These are phyloP conservation scores for Acorus calamus DNA, from an alignment of 106 monocot species.

Conservation along the genomic window DNA sequence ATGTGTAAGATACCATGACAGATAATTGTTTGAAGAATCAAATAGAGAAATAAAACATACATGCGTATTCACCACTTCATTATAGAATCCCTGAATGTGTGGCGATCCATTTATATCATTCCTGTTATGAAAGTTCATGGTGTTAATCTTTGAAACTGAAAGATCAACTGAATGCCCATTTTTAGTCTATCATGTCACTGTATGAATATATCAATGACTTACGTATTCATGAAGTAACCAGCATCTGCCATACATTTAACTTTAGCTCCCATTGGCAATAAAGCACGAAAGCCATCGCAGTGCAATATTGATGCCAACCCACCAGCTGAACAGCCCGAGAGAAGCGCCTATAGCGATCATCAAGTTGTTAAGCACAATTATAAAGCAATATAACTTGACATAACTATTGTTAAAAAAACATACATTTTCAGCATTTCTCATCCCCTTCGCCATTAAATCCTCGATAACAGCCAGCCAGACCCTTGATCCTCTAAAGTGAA, in stretches of 20 bases:
- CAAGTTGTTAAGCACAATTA: not conserved
- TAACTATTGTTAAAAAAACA: not conserved
- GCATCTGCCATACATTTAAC: slow-evolving; percentile 98
- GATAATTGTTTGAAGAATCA: no score
- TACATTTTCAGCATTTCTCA: slow-evolving; percentile 72
- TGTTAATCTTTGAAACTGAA: not conserved
- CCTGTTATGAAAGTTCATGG: slow-evolving; percentile 15
- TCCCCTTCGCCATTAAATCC: slow-evolving; percentile 68
- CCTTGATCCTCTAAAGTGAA: slow-evolving; percentile 80
- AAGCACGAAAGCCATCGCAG: slow-evolving; percentile 70
- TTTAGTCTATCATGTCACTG: not conserved
- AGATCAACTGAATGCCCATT: not conserved
- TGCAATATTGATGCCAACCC: slow-evolving; percentile 82
- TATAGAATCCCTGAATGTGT: slow-evolving; percentile 34
- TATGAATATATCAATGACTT: slow-evolving; percentile 8
- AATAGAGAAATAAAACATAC: slow-evolving; percentile 21
- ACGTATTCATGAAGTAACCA: slow-evolving; percentile 88
- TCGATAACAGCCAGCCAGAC: slow-evolving; percentile 72
- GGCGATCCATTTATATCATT: slow-evolving; percentile 61
- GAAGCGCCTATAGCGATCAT: slow-evolving; percentile 46
- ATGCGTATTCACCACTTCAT: slow-evolving; percentile 53
- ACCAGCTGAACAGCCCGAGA: slow-evolving; percentile 94
- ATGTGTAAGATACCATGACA: no score
- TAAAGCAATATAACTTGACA: not conserved
- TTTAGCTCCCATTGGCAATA: slow-evolving; percentile 51